Evolutionary conservation across 2,329 filamentous ascomycete genomes (phyloP).

Genomic region (Sclerotiophoma versabilis): DNA sequence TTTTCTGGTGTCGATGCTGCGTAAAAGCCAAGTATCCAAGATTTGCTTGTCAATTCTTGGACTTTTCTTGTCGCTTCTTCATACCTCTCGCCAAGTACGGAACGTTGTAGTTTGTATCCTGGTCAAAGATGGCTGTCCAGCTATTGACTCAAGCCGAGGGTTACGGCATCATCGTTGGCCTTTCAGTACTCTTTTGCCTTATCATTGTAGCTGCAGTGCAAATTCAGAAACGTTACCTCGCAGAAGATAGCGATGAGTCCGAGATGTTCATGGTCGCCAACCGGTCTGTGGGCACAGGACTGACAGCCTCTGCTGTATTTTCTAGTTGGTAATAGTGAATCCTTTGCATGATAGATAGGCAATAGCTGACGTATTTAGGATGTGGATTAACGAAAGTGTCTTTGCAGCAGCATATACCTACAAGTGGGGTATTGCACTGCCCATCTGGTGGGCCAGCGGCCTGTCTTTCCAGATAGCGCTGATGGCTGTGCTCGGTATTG

Average conservation of each 20-base stretch:
- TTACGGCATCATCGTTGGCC: constrained; percentile 25
- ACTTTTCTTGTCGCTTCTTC: background rate
- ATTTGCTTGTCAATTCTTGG: constrained; percentile 1
- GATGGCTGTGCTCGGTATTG: constrained; percentile 30
- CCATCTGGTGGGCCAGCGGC: constrained; percentile 35
- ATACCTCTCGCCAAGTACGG: background rate
- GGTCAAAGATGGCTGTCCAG: constrained; percentile 14
- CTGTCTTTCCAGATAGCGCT: constrained; percentile 35
- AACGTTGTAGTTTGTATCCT: background rate
- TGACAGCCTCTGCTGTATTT: constrained; percentile 28
- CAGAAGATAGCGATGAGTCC: constrained; percentile 26
- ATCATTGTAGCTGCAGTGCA: constrained; percentile 24
- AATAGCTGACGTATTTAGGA: background rate
- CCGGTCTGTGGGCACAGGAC: constrained; percentile 27
- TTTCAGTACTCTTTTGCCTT: constrained; percentile 15
- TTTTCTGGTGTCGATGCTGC: background rate
- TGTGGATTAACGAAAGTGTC: constrained; percentile 26
- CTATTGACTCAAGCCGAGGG: constrained; percentile 21
- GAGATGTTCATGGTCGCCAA: constrained; percentile 32
- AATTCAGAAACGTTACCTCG: constrained; percentile 24
- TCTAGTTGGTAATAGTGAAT: constrained; percentile 20
- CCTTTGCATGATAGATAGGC: fast-evolving
- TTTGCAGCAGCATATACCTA: constrained; percentile 32
- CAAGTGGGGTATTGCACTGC: constrained; percentile 35
- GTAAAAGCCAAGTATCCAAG: constrained; percentile 1